These are phyloP conservation scores for Aspergillus hancockii DNA, from an alignment of 495 filamentous ascomycete species.

Conservation along the genomic window DNA sequence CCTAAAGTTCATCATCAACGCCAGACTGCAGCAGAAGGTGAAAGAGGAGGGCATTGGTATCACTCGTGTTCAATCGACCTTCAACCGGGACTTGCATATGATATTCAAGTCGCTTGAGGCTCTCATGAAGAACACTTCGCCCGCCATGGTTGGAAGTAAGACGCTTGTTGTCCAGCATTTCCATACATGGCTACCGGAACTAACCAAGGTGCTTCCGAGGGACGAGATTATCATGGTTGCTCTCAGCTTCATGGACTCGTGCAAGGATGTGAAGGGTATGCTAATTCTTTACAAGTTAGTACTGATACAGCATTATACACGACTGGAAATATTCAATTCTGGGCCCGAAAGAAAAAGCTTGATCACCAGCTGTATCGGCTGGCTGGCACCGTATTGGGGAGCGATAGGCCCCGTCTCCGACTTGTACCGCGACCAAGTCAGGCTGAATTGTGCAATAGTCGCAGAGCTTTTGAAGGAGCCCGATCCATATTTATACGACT, in stretches of 20 bases:
- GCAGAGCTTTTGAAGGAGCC: slow-evolving; percentile 77
- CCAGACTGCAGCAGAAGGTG: slow-evolving; percentile 78
- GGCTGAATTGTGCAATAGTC: slow-evolving; percentile 86
- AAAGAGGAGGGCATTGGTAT: slow-evolving; percentile 91
- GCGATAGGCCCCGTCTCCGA: slow-evolving; percentile 67
- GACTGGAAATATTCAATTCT: slow-evolving; percentile 73
- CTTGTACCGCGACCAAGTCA: slow-evolving; percentile 91
- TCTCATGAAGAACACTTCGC: slow-evolving; percentile 83
- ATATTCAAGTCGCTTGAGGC: slow-evolving; percentile 89
- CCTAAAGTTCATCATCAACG: slow-evolving; percentile 92
- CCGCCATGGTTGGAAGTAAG: slow-evolving; percentile 87
- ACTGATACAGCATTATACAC: slow-evolving; percentile 85
- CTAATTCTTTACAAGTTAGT: slow-evolving; percentile 92
- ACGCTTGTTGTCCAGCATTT: slow-evolving; percentile 96
- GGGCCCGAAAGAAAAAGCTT: slow-evolving; percentile 72
- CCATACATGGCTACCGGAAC: slow-evolving; percentile 91
- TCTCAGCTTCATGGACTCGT: slow-evolving; percentile 91
- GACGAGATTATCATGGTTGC: slow-evolving; percentile 90
- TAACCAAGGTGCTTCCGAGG: slow-evolving; percentile 70
- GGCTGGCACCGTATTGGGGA: slow-evolving; percentile 96
- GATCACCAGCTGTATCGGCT: slow-evolving; percentile 79
- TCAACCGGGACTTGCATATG: slow-evolving; percentile 77
- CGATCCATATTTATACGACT: slow-evolving; percentile 78
- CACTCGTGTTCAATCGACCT: slow-evolving; percentile 71
- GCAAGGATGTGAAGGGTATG: slow-evolving; percentile 84